phyloP scores from a whole-genome alignment of 768 basidiomycete species.

The Scleroderma bovista region DNA sequence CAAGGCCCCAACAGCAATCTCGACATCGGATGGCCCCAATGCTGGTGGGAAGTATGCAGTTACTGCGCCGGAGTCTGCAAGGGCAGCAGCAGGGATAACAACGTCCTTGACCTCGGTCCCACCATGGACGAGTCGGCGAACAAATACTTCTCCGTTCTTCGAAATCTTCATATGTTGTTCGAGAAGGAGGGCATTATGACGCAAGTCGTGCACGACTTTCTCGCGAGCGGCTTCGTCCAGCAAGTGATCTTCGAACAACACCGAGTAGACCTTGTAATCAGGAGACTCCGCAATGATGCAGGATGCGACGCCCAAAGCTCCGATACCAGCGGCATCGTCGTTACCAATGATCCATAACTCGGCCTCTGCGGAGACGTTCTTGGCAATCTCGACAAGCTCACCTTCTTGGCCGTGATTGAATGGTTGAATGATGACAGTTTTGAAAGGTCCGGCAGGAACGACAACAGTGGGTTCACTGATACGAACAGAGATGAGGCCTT shows the following conservation, averaged over 20 bases:
- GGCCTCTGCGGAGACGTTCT: constrained; percentile 18
- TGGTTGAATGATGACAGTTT: constrained; percentile 20
- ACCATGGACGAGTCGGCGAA: constrained; percentile 26
- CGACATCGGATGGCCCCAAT: constrained; percentile 13
- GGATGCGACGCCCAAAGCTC: constrained; percentile 24
- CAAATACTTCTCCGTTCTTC: constrained; percentile 20
- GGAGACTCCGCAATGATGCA: constrained; percentile 26
- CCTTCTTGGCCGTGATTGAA: constrained; percentile 23
- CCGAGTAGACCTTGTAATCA: constrained; percentile 23
- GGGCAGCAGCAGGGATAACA: constrained; percentile 8
- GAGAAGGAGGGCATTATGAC: constrained; percentile 20
- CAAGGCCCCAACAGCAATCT: constrained; percentile 13
- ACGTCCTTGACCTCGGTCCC: constrained; percentile 15
- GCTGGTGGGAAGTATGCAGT: constrained; percentile 17
- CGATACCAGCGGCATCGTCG: constrained; percentile 26
- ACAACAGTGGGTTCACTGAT: constrained; percentile 10
- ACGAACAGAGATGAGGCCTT: constrained; percentile 11
- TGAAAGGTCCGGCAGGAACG: constrained; percentile 15
- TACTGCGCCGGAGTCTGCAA: constrained; percentile 8
- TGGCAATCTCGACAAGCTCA: constrained; percentile 21
- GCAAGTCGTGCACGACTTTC: constrained; percentile 20
- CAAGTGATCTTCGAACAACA: constrained; percentile 26
- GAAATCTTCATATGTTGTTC: constrained; percentile 27
- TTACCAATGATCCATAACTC: constrained; percentile 27
- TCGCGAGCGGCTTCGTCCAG: constrained; percentile 17